phyloP scores from a whole-genome alignment of 2,329 filamentous ascomycete species.

The Colletotrichum caudatum region DNA sequence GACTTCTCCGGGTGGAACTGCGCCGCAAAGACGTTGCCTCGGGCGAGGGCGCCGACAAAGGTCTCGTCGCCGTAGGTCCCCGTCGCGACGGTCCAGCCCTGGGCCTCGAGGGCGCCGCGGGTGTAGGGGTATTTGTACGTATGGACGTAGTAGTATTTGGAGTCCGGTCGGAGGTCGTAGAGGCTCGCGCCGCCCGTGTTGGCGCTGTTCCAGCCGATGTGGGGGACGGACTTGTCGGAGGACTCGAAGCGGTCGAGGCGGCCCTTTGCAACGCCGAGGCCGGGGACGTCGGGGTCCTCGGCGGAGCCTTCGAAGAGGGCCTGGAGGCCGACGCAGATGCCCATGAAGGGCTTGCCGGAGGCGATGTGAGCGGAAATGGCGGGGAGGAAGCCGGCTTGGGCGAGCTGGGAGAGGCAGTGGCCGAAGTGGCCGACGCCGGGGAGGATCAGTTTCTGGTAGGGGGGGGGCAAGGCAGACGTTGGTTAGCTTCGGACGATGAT shows the following conservation, averaged over 20 bases:
- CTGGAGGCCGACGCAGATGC: slow-evolving; percentile 95
- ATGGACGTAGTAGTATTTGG: slow-evolving; percentile 99
- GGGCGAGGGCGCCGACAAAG: slow-evolving; percentile 91
- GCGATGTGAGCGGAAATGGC: slow-evolving; percentile 86
- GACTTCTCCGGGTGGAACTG: slow-evolving; percentile 99
- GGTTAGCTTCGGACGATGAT: slow-evolving; percentile 9
- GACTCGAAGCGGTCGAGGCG: slow-evolving; percentile 82
- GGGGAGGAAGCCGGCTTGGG: slow-evolving; percentile 83
- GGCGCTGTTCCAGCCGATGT: slow-evolving; percentile 98
- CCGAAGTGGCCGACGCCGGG: slow-evolving; percentile 98
- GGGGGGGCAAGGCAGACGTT: slow-evolving; percentile 27
- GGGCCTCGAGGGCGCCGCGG: slow-evolving; percentile 77
- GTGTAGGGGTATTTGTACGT: slow-evolving; percentile 87
- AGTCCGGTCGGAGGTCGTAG: slow-evolving; percentile 82
- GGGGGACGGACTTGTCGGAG: slow-evolving; percentile 87
- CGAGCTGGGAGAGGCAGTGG: slow-evolving; percentile 89
- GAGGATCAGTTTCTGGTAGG: slow-evolving; percentile 84
- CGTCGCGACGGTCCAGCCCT: slow-evolving; percentile 93
- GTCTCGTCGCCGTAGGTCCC: slow-evolving; percentile 88
- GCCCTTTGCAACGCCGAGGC: slow-evolving; percentile 80
- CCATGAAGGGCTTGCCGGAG: slow-evolving; percentile 97
- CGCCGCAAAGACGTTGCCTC: slow-evolving; percentile 87
- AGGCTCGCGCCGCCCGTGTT: slow-evolving; percentile 70
- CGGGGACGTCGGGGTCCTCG: slow-evolving; percentile 78
- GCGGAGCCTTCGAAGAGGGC: slow-evolving; percentile 88